phyloP scores from a whole-genome alignment of 2,329 filamentous ascomycete species.

The Aspergillus sp. region DNA sequence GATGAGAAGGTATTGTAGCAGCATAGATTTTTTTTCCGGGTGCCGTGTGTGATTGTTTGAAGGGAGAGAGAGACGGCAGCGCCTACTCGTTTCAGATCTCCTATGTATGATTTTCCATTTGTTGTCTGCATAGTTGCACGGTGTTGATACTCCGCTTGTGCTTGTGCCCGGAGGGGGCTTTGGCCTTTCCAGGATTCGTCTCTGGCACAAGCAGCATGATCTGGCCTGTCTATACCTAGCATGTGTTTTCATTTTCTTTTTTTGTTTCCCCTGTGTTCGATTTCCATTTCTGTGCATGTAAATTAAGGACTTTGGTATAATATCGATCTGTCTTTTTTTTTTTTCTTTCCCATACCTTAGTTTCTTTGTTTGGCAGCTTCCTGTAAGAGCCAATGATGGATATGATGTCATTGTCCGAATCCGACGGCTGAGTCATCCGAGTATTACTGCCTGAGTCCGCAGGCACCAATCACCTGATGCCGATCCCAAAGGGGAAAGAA shows the following conservation, averaged over 20 bases:
- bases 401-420: constrained; percentile 12
- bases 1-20: constrained; percentile 3
- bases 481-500: constrained; percentile 12
- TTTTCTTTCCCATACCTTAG: background rate
- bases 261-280: background rate
- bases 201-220: constrained; percentile 14
- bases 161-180: constrained; percentile 20
- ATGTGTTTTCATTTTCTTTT: constrained; percentile 7
- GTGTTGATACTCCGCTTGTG: constrained; percentile 17
- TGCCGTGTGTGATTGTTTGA: constrained; percentile 19
- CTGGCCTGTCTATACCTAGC: constrained; percentile 30
- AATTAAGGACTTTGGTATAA: constrained; percentile 24
- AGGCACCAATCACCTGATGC: constrained; percentile 19
- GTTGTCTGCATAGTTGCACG: constrained; percentile 16
- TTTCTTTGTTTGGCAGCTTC: background rate
- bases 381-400: background rate
- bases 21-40: constrained; percentile 13
- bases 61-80: constrained; percentile 24
- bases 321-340: constrained; percentile 9
- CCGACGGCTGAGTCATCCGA: constrained; percentile 9
- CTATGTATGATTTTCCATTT: constrained; percentile 31
- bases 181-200: constrained; percentile 15
- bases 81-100: constrained; percentile 25
- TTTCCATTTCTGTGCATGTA: constrained; percentile 19
- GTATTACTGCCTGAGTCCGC: background rate